Evolutionary conservation across 352 stramenopile species (phyloP), one percentile per base, ranked within the genome.

Genomic region (Phytophthora lateralis): DNA sequence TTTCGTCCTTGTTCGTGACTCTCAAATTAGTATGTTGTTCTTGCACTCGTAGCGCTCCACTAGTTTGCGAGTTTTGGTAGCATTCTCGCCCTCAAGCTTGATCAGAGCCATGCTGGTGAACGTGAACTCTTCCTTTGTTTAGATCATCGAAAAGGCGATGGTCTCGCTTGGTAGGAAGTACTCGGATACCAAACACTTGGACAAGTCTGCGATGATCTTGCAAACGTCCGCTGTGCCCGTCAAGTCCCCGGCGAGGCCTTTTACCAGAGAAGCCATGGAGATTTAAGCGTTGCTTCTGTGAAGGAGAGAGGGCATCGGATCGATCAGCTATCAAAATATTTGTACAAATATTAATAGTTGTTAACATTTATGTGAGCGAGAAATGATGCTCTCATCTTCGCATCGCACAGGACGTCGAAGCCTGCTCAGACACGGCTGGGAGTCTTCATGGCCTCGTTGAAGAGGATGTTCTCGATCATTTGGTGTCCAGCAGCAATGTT

Each of bases 41-140:
- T 71, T 69, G 70, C 71, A 85, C 29, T 70, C 55, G 61, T 72
- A 82, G n/a, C 76, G 76, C 21, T 73, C 63, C 34, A 85, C 62
- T 11, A 88, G 66, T 49, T 75, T 75, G 21, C 80, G 80, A 3
- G 80, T 85, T 0, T 78, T 88, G 0, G 63, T 82, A 12, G 77
- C 72, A 35, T 27, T 82, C 38, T 75, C 62, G 18, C 73, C 78
- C 39, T 66, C 41, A 9, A 73, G 49, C 12, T 55, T 63, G 49
- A 90, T 67, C 30, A 90, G 21, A 15, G 80, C 80, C 48, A 85
- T 58, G 66, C 81, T 89, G n/a, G 80, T 88, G 69, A 89, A 85
- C 11, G 73, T 66, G 38, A 85, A 88, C 57, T 87, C 80, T 50
- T 88, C 78, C 35, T 88, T 84, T 6, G 67, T 45, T 9, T 78